These are phyloP conservation scores for Acer negundo DNA, from an alignment of 345 rosid species.

Conservation along the genomic window DNA sequence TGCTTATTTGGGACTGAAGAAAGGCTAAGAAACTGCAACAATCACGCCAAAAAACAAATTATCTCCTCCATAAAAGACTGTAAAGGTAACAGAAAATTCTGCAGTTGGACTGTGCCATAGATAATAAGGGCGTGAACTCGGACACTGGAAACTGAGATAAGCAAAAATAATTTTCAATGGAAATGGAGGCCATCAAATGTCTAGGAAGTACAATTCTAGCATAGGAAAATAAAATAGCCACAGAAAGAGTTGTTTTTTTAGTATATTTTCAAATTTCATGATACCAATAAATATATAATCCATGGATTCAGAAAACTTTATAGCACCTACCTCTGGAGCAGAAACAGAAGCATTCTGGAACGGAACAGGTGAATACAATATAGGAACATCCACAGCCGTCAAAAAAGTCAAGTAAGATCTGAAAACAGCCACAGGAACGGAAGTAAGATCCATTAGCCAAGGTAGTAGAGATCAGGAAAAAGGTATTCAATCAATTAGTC, in stretches of 20 bases:
- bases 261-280: neutral
- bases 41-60: neutral
- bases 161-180: neutral
- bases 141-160: constrained; percentile 1
- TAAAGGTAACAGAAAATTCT: neutral
- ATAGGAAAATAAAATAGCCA: neutral
- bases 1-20: neutral
- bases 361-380: constrained; percentile 74
- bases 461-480: constrained; percentile 15
- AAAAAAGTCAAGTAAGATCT: constrained; percentile 74
- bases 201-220: neutral
- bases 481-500: neutral
- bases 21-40: neutral
- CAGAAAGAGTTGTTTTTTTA: neutral
- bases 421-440: constrained; percentile 30
- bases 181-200: neutral
- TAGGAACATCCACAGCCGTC: constrained; percentile 73
- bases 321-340: constrained; percentile 74
- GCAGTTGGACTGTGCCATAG: neutral
- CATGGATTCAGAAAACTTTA: constrained; percentile 5
- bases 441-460: constrained; percentile 14
- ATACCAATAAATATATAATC: neutral
- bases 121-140: neutral
- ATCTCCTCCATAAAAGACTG: neutral
- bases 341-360: constrained; percentile 84